phyloP scores from a whole-genome alignment of 306 rosid species.

The Castanopsis chinensis region DNA sequence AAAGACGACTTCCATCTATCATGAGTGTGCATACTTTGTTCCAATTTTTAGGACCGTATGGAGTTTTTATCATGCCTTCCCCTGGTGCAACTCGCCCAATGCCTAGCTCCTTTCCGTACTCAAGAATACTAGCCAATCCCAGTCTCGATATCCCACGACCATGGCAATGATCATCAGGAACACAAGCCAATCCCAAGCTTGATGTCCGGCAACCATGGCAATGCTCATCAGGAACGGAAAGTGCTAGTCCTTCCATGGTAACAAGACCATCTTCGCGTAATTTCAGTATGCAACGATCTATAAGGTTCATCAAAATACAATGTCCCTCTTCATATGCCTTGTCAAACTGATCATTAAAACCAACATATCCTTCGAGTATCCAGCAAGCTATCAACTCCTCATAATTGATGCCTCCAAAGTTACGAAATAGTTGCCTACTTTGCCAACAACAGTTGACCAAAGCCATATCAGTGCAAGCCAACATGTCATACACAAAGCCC shows the following conservation, averaged over 20 bases:
- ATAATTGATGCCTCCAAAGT: conserved; percentile 24
- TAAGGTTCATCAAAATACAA: conserved; percentile 27
- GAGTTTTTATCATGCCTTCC: conserved; percentile 25
- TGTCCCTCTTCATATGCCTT: conserved; percentile 31
- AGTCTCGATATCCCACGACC: conserved; percentile 1
- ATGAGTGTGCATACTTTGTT: conserved; percentile 18
- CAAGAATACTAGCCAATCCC: conserved; percentile 27
- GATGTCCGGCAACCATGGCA: conserved; percentile 2
- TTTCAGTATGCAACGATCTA: conserved; percentile 22
- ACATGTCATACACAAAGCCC: conserved; percentile 13
- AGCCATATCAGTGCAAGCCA: background rate
- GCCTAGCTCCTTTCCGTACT: conserved; percentile 11
- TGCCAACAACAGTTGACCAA: conserved; percentile 24
- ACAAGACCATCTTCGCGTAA: conserved; percentile 12
- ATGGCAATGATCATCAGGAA: too few relatives aligned
- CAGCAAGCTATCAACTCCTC: conserved; percentile 36
- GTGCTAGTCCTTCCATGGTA: background rate
- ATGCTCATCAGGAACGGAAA: background rate
- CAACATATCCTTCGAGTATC: conserved; percentile 39
- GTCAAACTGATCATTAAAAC: conserved; percentile 10
- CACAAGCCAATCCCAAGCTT: conserved; percentile 24
- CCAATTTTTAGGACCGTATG: background rate
- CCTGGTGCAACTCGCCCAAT: conserved; percentile 17
- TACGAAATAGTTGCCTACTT: conserved; percentile 7
- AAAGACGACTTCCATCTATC: conserved; percentile 25